Evolutionary conservation across 2,329 filamentous ascomycete genomes (phyloP), one percentile per base, ranked within the genome.

Genomic region (Fusarium oxysporum): DNA sequence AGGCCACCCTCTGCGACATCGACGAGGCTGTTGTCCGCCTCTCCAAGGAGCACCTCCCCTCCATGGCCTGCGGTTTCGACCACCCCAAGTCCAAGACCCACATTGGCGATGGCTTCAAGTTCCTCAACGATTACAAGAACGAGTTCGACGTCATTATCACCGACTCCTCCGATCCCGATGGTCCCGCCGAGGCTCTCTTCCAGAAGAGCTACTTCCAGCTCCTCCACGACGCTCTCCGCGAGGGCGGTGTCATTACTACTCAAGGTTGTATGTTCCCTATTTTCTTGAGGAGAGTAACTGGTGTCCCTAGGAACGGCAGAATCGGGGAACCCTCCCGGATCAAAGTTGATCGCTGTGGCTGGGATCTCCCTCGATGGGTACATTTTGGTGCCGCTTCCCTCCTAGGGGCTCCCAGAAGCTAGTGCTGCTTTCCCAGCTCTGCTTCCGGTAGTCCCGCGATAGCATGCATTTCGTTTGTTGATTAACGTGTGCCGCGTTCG

Each of bases 111-210:
- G 96, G 96, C 81, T 99, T 99, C 91, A 96, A 98, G 89, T 99
- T 98, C 89, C 90, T 99, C 75, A 91, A 93, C 83, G 93, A 97
- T 83, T 95, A 94, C 89, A 96, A 97, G 91, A 95, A 97, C 88
- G 90, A 92, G 82, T 99, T 99, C 82, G 96, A 99, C 82, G 95
- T 99, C 81, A 99, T 99, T 88, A 98, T 99, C 87, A 99, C 96
- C 80, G 96, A 99, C 87, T 97, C 94, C 77, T 97, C 94, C 71
- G 96, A 99, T 83, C 96, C 96, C 62, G 96, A 98, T 83, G 96
- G 96, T 74, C 96, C 96, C 37, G 96, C 96, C 77, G 95, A 98
- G 90, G 92, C 90, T 80, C 90, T 99, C 75, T 99, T 99, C 92
- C 91, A 98, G 90, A 98, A 98, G 89, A 92, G 95, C 71, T 99